A percentile compares a stretch with the other conserved stretches of the same genome.
Evolutionary conservation across 768 basidiomycete genomes (phyloP).

Genomic region (Lentinus tigrinus): DNA sequence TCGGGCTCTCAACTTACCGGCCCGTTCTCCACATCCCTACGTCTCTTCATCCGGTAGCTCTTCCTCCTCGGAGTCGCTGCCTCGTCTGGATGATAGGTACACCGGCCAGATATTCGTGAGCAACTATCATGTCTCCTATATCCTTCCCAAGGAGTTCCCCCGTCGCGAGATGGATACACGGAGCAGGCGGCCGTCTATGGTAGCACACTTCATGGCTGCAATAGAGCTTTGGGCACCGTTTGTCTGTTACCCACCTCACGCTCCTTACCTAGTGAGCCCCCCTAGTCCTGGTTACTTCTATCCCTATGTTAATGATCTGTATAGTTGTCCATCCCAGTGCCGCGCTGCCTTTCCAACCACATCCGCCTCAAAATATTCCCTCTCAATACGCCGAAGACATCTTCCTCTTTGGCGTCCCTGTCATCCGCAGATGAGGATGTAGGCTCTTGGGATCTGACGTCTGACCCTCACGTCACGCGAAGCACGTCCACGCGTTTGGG

Average conservation of each 20-base stretch:
- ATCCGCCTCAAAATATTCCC: conserved; percentile 75
- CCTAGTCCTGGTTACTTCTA: neutral
- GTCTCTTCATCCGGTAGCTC: conserved; percentile 44
- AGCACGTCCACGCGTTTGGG: conserved; percentile 44
- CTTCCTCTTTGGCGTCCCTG: conserved; percentile 68
- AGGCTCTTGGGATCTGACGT: conserved; percentile 70
- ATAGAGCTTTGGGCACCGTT: conserved; percentile 77
- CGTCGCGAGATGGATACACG: conserved; percentile 20
- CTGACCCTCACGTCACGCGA: conserved; percentile 74
- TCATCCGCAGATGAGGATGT: conserved; percentile 74
- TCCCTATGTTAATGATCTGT: neutral
- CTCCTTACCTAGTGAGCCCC: conserved; percentile 64
- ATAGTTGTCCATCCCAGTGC: conserved; percentile 75
- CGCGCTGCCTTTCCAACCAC: conserved; percentile 75
- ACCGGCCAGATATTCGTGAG: conserved; percentile 76
- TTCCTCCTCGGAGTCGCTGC: conserved; percentile 32
- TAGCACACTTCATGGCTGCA: conserved; percentile 77
- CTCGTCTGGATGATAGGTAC: conserved; percentile 64
- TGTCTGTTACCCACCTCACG: conserved; percentile 61
- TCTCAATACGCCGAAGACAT: conserved; percentile 46
- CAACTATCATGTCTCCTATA: conserved; percentile 73
- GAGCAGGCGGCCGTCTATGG: conserved; percentile 30
- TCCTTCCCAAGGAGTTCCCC: conserved; percentile 66
- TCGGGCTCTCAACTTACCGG: conserved; percentile 63
- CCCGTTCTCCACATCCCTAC: conserved; percentile 60